A percentile compares a stretch with the other conserved stretches of the same genome.
phyloP scores from a whole-genome alignment of 2,329 filamentous ascomycete species.

The Calonectria multiphialidica region DNA sequence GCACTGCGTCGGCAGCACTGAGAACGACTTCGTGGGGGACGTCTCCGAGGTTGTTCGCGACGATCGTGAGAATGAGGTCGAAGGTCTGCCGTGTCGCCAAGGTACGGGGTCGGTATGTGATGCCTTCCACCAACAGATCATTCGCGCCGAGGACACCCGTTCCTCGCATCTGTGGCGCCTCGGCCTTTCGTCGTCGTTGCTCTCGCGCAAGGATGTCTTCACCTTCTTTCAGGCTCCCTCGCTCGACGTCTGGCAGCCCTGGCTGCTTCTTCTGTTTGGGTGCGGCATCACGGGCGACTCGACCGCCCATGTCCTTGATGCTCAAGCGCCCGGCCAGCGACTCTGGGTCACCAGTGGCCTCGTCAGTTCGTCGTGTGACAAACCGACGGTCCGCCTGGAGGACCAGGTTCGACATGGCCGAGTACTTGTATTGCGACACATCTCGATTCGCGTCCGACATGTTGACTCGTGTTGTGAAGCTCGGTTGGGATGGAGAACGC shows the following conservation, averaged over 20 bases:
- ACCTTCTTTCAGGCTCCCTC: constrained; percentile 82
- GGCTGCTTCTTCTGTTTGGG: constrained; percentile 85
- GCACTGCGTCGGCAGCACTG: constrained; percentile 91
- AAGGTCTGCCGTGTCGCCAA: constrained; percentile 93
- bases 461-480: constrained; percentile 51
- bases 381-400: constrained; percentile 99
- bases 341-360: constrained; percentile 96
- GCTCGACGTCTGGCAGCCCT: constrained; percentile 77
- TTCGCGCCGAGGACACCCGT: constrained; percentile 85
- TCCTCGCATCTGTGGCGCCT: constrained; percentile 74
- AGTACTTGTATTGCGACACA: constrained; percentile 98
- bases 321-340: constrained; percentile 94
- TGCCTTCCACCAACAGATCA: constrained; percentile 89
- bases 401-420: constrained; percentile 99
- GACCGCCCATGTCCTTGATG: constrained; percentile 93
- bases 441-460: constrained; percentile 84
- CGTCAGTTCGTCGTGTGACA: constrained; percentile 90
- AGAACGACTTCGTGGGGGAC: constrained; percentile 91
- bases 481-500: constrained; percentile 45
- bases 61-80: constrained; percentile 92
- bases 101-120: constrained; percentile 92
- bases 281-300: constrained; percentile 82
- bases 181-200: constrained; percentile 88
- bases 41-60: constrained; percentile 89
- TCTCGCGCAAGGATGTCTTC: constrained; percentile 86